A percentile compares a stretch with the other conserved stretches of the same genome.
Conservation (phyloP, 768 basidiomycete genomes). For the Pholiota molesta region DNA sequence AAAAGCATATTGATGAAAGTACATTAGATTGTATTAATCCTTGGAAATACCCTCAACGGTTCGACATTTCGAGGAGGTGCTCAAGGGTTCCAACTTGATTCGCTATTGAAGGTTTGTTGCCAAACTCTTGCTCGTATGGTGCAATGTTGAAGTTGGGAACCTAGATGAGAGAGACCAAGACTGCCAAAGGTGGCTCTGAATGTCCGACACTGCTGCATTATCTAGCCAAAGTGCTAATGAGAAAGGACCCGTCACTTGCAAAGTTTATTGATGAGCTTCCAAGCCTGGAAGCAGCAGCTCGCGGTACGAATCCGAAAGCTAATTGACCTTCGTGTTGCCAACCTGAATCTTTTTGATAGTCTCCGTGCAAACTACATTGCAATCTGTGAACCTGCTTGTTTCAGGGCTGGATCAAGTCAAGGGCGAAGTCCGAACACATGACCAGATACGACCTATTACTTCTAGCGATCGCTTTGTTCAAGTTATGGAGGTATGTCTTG, state of each 20-base stretch:
- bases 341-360: conserved; percentile 43
- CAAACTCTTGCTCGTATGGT: not conserved
- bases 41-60: conserved; percentile 85
- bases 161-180: conserved; percentile 84
- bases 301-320: conserved; percentile 49
- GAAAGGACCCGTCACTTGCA: conserved; percentile 64
- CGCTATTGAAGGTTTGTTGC: conserved; percentile 70
- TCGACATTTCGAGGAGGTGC: conserved; percentile 86
- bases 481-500: conserved; percentile 66
- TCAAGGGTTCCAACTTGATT: conserved; percentile 81
- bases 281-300: conserved; percentile 79
- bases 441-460: conserved; percentile 30
- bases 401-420: conserved; percentile 59
- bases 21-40: conserved; percentile 63
- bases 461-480: conserved; percentile 62
- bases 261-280: conserved; percentile 82
- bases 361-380: conserved; percentile 66
- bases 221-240: conserved; percentile 73
- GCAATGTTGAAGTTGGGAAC: not conserved
- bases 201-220: conserved; percentile 94
- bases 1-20: not conserved
- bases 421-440: conserved; percentile 52
- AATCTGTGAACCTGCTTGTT: conserved; percentile 61
- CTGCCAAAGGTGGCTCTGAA: conserved; percentile 61
- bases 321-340: not conserved